Evolutionary conservation across 139 green algal genomes (phyloP).

Genomic region (Volvox reticuliferus): DNA sequence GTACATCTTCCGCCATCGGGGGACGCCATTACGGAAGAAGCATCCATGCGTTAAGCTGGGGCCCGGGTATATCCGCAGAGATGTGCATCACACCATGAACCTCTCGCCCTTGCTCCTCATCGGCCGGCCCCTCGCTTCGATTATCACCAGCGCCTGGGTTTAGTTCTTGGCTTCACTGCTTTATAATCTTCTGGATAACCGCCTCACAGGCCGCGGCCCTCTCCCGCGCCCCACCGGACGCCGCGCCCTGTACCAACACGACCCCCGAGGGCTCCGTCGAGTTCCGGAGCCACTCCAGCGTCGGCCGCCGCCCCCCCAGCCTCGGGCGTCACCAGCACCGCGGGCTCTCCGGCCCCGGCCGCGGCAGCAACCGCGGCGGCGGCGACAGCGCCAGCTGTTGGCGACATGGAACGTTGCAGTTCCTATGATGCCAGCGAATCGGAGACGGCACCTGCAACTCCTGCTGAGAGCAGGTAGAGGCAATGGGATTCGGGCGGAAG

Average conservation of each 20-base stretch:
- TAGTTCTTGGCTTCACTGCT: no score
- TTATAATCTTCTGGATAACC: no score
- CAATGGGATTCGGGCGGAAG: no score
- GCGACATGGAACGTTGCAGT: neutral
- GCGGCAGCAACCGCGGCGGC: neutral
- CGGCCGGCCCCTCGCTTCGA: no score
- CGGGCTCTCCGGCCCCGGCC: neutral
- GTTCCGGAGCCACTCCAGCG: neutral
- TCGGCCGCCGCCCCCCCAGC: neutral
- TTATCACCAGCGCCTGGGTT: no score
- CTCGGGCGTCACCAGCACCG: neutral
- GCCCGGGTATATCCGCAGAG: no score
- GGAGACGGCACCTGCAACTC: neutral
- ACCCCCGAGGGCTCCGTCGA: neutral
- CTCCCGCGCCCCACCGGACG: neutral
- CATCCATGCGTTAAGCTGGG: no score
- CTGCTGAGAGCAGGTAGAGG: slow-evolving; percentile 13
- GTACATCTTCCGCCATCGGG: no score
- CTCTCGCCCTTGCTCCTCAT: no score
- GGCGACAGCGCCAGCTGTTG: neutral
- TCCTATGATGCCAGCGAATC: slow-evolving; percentile 16
- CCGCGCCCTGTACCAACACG: neutral
- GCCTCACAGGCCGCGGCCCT: neutral
- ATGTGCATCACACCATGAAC: no score
- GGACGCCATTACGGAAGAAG: no score